Percentiles rank a stretch among this genome's conserved stretches.
These are phyloP conservation scores for Tulasnella sp. DNA, from an alignment of 768 basidiomycete genomes.

Conservation along the genomic window DNA sequence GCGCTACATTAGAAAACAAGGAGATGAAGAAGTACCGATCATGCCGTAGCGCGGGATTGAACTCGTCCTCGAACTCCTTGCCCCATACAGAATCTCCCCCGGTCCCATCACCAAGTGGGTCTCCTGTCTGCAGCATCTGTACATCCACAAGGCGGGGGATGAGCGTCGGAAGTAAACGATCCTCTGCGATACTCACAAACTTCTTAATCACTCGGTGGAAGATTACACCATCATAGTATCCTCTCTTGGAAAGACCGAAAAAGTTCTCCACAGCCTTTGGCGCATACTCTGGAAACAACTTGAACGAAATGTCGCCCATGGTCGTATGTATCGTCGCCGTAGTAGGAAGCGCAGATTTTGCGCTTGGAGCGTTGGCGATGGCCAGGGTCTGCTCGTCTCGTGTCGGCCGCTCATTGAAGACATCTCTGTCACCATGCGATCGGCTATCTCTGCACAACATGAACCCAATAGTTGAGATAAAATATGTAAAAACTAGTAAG, in stretches of 20 bases:
- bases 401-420: constrained; percentile 97
- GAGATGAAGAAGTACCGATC: constrained; percentile 50
- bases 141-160: constrained; percentile 9
- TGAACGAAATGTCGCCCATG: constrained; percentile 83
- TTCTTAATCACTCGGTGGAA: constrained; percentile 98
- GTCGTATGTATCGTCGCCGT: constrained; percentile 90
- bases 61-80: constrained; percentile 85
- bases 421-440: constrained; percentile 74
- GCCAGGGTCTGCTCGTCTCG: constrained; percentile 91
- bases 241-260: constrained; percentile 77
- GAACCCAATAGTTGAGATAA: neutral
- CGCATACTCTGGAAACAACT: constrained; percentile 80
- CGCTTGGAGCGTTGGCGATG: constrained; percentile 36
- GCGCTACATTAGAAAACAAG: neutral
- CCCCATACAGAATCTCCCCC: constrained; percentile 90
- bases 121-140: constrained; percentile 89
- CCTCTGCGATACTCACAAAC: constrained; percentile 50
- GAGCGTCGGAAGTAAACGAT: neutral
- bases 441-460: constrained; percentile 56
- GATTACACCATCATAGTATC: constrained; percentile 85
- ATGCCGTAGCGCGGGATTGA: constrained; percentile 78
- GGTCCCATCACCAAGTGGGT: constrained; percentile 89
- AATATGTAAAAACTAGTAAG: neutral
- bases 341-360: constrained; percentile 50
- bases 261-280: constrained; percentile 98